A percentile compares a stretch with the other conserved stretches of the same genome.
These are phyloP conservation scores for Tolypocladium album DNA, from an alignment of 2,329 filamentous ascomycete species.

Conservation along the genomic window DNA sequence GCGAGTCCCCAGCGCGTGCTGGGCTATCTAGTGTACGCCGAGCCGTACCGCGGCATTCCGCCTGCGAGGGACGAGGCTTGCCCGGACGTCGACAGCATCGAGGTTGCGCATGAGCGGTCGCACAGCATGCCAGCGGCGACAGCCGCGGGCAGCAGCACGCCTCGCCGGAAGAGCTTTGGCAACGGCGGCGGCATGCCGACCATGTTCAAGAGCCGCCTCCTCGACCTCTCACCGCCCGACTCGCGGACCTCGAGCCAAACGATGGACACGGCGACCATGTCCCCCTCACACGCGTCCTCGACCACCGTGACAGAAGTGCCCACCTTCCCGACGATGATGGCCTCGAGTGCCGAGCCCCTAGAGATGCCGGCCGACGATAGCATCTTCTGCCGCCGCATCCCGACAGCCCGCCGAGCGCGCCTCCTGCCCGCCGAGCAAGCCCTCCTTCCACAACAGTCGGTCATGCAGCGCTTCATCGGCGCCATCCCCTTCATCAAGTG, in stretches of 20 bases:
- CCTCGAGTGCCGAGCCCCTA: constrained; percentile 12
- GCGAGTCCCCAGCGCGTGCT: constrained; percentile 62
- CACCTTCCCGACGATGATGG: constrained; percentile 3
- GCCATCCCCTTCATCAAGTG: constrained; percentile 60
- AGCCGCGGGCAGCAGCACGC: constrained; percentile 6
- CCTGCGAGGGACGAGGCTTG: constrained; percentile 55
- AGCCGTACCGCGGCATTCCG: constrained; percentile 55
- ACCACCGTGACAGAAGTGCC: constrained; percentile 29
- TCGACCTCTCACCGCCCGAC: constrained; percentile 29
- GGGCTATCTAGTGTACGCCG: constrained; percentile 60
- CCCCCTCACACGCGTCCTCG: constrained; percentile 30
- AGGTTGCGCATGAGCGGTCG: constrained; percentile 18
- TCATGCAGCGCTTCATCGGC: constrained; percentile 51
- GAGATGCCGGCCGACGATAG: constrained; percentile 23
- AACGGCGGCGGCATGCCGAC: constrained; percentile 19
- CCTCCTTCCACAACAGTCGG: constrained; percentile 56
- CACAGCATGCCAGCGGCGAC: constrained; percentile 23
- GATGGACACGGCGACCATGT: constrained; percentile 44
- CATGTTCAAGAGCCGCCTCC: constrained; percentile 24
- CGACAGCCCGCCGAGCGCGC: constrained; percentile 52
- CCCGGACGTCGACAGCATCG: constrained; percentile 35
- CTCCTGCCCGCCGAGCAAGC: constrained; percentile 61
- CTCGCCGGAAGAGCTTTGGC: constrained; percentile 13
- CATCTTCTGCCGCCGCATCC: constrained; percentile 51
- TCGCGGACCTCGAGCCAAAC: constrained; percentile 44